These are phyloP conservation scores for Quillaja saponaria DNA, from an alignment of 306 rosid species.

Conservation along the genomic window DNA sequence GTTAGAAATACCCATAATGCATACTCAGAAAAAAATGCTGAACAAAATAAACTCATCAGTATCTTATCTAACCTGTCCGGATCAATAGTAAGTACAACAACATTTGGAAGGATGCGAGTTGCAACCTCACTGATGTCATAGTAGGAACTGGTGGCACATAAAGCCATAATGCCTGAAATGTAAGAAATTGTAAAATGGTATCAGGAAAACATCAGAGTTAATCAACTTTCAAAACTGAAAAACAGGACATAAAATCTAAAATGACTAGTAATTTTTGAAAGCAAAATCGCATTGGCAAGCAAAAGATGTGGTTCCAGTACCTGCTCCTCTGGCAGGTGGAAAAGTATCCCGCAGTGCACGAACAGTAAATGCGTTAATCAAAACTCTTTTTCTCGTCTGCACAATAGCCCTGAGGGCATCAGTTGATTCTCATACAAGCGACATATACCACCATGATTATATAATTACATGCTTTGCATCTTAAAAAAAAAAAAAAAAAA, in stretches of 20 bases:
- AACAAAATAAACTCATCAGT: conserved; percentile 1
- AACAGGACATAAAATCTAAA: conserved; percentile 5
- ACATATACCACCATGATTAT: conserved; percentile 23
- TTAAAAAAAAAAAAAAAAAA: no score
- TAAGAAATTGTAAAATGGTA: conserved; percentile 7
- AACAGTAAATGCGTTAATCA: conserved; percentile 96
- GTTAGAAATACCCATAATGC: neutral
- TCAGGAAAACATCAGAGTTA: conserved; percentile 12
- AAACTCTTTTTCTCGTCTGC: conserved; percentile 98
- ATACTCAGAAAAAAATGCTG: neutral
- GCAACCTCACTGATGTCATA: conserved; percentile 91
- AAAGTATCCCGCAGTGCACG: conserved; percentile 98
- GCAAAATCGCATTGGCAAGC: neutral
- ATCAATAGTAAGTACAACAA: conserved; percentile 89
- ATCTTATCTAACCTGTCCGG: conserved; percentile 70
- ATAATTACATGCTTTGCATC: conserved; percentile 10
- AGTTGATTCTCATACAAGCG: conserved; percentile 32
- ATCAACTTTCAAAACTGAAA: conserved; percentile 17
- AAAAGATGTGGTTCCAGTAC: conserved; percentile 42
- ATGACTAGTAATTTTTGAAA: neutral
- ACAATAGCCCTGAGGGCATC: conserved; percentile 31
- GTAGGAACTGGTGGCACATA: conserved; percentile 92
- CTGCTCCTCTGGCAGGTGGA: conserved; percentile 98
- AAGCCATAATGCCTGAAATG: conserved; percentile 92
- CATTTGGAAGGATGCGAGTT: conserved; percentile 90